Base-by-base conservation (phyloP, 768 basidiomycete species). In the Filobasidium floriforme region DNA sequence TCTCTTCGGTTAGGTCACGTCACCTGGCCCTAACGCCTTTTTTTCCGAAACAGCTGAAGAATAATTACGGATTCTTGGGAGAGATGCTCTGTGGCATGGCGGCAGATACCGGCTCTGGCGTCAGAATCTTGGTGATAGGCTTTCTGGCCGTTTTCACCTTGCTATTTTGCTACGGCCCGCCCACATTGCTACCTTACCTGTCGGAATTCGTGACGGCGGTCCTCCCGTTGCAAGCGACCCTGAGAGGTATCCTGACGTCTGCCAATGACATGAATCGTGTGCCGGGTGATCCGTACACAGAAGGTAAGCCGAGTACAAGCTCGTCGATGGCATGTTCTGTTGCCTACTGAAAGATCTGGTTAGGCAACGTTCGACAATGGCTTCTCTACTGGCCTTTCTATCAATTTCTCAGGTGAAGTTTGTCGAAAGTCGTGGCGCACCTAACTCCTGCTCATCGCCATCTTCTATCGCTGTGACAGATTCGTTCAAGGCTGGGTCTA, bases 321-420 rank as follows among this genome's bases (percentile, higher is more conserved):
- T 28, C 40, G 7, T 19, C 18, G 4, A 28, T 24, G 12, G 19
- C 24, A 14, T 7, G 12, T 10, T 60, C 18, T 2, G 9, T 24
- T 43, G 28, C 5, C 49, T 14, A 32, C 19, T 7, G 32, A 22
- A 10, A 2, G 5, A 29, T 64, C 22, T n/a, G n/a, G 43, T 7
- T n/a, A 61, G 65, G 65, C 19, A 66, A 66, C 19, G 65, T 61
- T 22, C 46, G 65, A 32, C 65, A 66, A 40, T 66, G 65, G 65
- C 41, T 66, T 29, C 41, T 66, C 22, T 66, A 66, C 37, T 66
- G 59, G 59, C 59, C 60, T 0, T 29, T 66, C 1, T 66, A 66
- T 55, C 60, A 66, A 60, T 37, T 61, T 18, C 37, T 61, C 9
- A 24, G 37, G 65, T 66, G 26, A 52, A 55, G 19, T 55, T 11